Percentiles rank a stretch among this genome's conserved stretches.
Evolutionary conservation across 202 grass and related monocot genomes (phyloP).

Genomic region (Panicum virgatum): DNA sequence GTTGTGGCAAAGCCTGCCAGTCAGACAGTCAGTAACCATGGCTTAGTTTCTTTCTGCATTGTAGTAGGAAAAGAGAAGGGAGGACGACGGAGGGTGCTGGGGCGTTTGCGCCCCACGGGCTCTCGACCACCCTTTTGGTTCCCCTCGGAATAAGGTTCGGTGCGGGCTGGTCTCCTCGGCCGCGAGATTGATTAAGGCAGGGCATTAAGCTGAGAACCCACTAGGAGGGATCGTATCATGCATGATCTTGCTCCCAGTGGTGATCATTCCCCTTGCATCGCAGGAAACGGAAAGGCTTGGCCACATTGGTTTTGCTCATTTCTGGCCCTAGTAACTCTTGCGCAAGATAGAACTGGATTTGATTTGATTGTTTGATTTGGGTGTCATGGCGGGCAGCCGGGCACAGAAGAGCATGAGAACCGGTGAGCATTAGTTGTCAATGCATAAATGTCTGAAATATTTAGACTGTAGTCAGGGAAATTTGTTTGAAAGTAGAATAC

Average conservation of each 20-base stretch:
- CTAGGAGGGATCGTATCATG: slow-evolving; percentile 35
- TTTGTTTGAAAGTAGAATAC: too few species aligned
- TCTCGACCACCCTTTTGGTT: slow-evolving; percentile 48
- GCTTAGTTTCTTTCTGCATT: not conserved
- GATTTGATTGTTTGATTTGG: too few species aligned
- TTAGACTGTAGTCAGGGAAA: too few species aligned
- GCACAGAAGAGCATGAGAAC: too few species aligned
- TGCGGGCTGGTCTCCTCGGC: not conserved
- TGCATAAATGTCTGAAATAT: too few species aligned
- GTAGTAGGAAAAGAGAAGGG: not conserved
- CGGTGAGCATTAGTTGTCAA: too few species aligned
- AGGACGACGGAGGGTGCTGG: slow-evolving; percentile 22
- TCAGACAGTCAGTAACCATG: too few species aligned
- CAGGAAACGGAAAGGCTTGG: slow-evolving; percentile 17
- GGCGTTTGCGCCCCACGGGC: slow-evolving; percentile 29
- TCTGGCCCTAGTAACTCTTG: too few species aligned
- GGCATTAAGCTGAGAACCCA: slow-evolving; percentile 28
- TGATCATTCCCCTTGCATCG: not conserved
- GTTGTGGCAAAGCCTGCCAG: not conserved
- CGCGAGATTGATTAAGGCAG: slow-evolving; percentile 34
- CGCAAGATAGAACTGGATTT: too few species aligned
- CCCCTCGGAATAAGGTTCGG: slow-evolving; percentile 41
- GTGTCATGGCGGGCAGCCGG: too few species aligned
- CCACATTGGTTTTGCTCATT: not conserved
- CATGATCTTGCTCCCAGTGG: slow-evolving; percentile 34